Conservation (phyloP, 305 asterid species). For the Fraxinus sp. region DNA sequence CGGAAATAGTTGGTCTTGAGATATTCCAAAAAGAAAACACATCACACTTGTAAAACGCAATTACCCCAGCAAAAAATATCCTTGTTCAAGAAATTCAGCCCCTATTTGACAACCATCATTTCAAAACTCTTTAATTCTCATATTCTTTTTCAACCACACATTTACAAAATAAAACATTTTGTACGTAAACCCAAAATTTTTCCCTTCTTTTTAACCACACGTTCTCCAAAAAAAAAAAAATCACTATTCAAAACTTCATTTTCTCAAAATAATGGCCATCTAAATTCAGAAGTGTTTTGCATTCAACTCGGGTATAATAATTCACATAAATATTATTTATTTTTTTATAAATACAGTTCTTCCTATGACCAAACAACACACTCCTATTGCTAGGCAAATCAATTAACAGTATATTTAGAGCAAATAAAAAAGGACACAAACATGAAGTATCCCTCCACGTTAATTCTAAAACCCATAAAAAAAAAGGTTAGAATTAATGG, state of each 20-base stretch:
- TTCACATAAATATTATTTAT: not conserved
- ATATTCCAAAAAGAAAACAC: not conserved
- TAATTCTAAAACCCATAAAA: not conserved
- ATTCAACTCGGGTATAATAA: not conserved
- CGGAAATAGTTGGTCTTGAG: not conserved
- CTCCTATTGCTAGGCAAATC: not conserved
- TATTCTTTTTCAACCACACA: not conserved
- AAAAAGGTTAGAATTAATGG: not conserved
- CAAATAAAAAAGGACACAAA: not conserved
- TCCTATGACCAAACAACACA: not conserved
- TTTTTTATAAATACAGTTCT: not conserved
- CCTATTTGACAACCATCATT: not conserved
- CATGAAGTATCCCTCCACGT: not conserved
- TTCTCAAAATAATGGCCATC: not conserved
- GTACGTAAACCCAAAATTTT: not conserved
- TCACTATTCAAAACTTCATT: not conserved
- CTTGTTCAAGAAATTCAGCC: not conserved
- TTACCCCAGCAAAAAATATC: not conserved
- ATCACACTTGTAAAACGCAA: not conserved
- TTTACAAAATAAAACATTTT: not conserved
- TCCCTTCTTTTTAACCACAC: not conserved
- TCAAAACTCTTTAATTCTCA: not conserved
- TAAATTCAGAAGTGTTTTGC: not conserved
- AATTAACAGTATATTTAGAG: not conserved
- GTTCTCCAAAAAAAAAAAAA: too few species aligned